These are phyloP conservation scores for Acanthamoeba royreba DNA, from an alignment of 208 protist genomes.

Conservation along the genomic window DNA sequence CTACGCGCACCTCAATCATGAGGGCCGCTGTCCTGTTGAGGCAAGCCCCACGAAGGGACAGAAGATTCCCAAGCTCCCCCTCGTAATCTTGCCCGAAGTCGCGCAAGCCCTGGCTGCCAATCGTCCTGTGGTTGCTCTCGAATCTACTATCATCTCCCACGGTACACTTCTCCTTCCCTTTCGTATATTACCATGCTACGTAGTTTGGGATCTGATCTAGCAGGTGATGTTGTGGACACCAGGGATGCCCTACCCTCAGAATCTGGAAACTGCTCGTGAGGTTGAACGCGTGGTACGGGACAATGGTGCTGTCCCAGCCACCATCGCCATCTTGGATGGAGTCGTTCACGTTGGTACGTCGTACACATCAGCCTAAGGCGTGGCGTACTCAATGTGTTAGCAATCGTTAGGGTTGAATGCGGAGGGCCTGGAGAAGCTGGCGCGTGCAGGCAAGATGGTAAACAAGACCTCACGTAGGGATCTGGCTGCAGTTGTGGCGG, in stretches of 20 bases:
- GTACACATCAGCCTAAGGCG: slow-evolving; percentile 38
- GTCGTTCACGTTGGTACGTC: slow-evolving; percentile 77
- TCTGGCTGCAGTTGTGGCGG: slow-evolving; percentile 71
- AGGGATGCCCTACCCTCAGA: slow-evolving; percentile 87
- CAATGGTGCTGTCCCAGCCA: slow-evolving; percentile 86
- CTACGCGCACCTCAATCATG: neutral
- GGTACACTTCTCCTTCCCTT: slow-evolving; percentile 57
- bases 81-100: slow-evolving; percentile 67
- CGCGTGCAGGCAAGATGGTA: slow-evolving; percentile 40
- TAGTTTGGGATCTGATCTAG: neutral
- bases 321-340: slow-evolving; percentile 88
- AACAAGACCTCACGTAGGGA: slow-evolving; percentile 83
- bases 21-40: too few relatives aligned
- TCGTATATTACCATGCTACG: neutral
- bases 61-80: neutral
- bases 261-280: slow-evolving; percentile 77
- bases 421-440: slow-evolving; percentile 26
- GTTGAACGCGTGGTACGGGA: slow-evolving; percentile 82
- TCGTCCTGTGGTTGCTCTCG: slow-evolving; percentile 80
- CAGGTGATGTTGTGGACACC: neutral
- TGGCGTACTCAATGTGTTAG: slow-evolving; percentile 31
- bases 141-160: slow-evolving; percentile 84
- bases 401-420: neutral
- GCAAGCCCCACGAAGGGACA: neutral
- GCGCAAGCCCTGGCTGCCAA: slow-evolving; percentile 65